Evolutionary conservation across 2,329 filamentous ascomycete species (phyloP).

Genomic region (Cordyceps pruinosa): DNA sequence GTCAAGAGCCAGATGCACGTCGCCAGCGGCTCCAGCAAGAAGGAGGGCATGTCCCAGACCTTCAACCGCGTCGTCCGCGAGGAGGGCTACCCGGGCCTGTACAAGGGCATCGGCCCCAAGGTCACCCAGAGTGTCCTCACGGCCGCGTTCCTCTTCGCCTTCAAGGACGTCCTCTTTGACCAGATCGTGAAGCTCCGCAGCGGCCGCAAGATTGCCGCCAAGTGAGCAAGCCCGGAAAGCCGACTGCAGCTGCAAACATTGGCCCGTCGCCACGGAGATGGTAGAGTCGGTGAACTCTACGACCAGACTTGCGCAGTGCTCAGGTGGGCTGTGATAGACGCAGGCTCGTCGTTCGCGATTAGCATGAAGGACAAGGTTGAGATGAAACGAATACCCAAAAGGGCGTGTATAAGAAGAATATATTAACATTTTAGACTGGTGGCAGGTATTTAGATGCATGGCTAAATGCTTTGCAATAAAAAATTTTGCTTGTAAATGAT

Average conservation of each 20-base stretch:
- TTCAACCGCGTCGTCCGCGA: constrained; percentile 75
- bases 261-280: background rate
- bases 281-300: background rate
- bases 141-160: constrained; percentile 91
- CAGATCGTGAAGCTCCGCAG: constrained; percentile 62
- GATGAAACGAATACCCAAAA: background rate
- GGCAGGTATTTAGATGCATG: background rate
- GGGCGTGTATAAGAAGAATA: background rate
- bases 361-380: background rate
- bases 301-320: background rate
- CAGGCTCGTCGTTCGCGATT: background rate
- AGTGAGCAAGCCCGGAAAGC: constrained; percentile 15
- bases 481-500: background rate
- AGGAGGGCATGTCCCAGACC: constrained; percentile 72
- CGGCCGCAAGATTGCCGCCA: constrained; percentile 31
- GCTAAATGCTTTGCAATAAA: background rate
- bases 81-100: constrained; percentile 87
- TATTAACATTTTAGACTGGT: background rate
- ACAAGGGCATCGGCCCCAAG: constrained; percentile 94
- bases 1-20: constrained; percentile 98
- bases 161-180: constrained; percentile 94
- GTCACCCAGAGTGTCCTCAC: constrained; percentile 95
- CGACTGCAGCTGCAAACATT: background rate
- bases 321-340: background rate
- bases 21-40: constrained; percentile 63